These are phyloP conservation scores for Chalciporus pseudorubinellus DNA, from an alignment of 768 basidiomycete genomes.

Conservation along the genomic window DNA sequence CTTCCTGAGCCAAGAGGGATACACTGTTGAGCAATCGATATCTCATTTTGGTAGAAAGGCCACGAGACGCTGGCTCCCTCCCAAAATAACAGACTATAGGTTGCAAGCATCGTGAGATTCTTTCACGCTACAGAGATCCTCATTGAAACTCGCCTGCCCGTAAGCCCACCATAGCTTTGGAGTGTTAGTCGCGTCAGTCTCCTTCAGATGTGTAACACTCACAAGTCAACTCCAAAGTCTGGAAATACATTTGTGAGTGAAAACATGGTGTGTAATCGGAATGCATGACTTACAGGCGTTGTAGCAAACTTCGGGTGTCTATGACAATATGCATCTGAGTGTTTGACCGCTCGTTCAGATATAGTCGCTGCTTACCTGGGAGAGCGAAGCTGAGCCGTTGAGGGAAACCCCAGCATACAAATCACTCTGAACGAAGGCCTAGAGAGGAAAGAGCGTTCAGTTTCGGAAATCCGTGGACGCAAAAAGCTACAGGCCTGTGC, in stretches of 20 bases:
- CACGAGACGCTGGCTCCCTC: not conserved
- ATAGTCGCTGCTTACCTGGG: not conserved
- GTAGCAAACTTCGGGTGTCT: not conserved
- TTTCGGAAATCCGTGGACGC: not conserved
- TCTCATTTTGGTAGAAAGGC: not conserved
- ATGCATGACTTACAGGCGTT: not conserved
- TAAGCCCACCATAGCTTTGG: not conserved
- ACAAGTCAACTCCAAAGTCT: not conserved
- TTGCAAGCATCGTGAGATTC: not conserved
- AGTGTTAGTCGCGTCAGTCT: not conserved
- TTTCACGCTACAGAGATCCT: not conserved
- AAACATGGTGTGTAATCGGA: not conserved
- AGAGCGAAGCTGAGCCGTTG: not conserved
- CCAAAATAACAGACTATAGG: not conserved
- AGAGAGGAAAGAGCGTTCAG: not conserved
- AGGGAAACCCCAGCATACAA: not conserved
- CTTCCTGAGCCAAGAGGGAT: not conserved
- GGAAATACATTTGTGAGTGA: not conserved
- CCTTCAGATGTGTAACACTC: not conserved
- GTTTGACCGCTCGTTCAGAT: not conserved
- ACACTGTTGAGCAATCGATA: not conserved
- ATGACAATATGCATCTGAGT: not conserved
- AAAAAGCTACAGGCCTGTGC: constrained; percentile 12
- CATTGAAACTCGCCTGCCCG: not conserved
- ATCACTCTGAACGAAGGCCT: not conserved